Conservation (phyloP, 2,329 filamentous ascomycete species). For the Clathrospora elynae region DNA sequence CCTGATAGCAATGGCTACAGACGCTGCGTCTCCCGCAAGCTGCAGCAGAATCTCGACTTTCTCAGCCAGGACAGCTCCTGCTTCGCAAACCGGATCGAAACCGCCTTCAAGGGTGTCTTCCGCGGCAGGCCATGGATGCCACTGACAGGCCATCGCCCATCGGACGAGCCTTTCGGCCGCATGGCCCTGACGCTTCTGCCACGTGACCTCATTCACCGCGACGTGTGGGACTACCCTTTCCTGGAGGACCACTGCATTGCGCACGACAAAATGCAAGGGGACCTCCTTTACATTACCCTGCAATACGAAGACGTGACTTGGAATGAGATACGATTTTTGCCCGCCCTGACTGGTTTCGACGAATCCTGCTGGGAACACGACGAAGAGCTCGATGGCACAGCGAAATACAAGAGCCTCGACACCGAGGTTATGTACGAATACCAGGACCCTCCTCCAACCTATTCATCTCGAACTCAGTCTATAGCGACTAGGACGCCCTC, state of each 20-base stretch:
- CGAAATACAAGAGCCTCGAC: conserved; percentile 46
- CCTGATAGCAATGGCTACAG: conserved; percentile 47
- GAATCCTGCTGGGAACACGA: conserved; percentile 49
- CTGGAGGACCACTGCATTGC: conserved; percentile 50
- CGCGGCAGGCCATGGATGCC: conserved; percentile 50
- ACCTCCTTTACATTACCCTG: conserved; percentile 49
- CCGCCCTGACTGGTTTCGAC: conserved; percentile 38
- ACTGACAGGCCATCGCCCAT: conserved; percentile 46
- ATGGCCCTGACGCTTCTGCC: conserved; percentile 47
- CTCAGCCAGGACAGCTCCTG: conserved; percentile 45
- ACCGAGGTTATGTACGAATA: conserved; percentile 52
- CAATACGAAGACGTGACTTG: conserved; percentile 49
- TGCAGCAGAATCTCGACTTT: conserved; percentile 48
- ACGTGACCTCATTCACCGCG: conserved; percentile 39
- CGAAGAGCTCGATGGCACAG: conserved; percentile 47
- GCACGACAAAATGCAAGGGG: conserved; percentile 50
- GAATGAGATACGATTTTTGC: conserved; percentile 48
- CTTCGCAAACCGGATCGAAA: conserved; percentile 46
- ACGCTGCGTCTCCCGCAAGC: conserved; percentile 47
- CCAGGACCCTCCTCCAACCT: conserved; percentile 50
- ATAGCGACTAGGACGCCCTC: conserved; percentile 46
- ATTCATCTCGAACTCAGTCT: conserved; percentile 50
- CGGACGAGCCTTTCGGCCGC: conserved; percentile 47
- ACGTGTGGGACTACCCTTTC: conserved; percentile 49
- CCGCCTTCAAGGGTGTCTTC: conserved; percentile 43